Evolutionary conservation across 305 asterid genomes (phyloP).

Genomic region (Striga hermonthica): DNA sequence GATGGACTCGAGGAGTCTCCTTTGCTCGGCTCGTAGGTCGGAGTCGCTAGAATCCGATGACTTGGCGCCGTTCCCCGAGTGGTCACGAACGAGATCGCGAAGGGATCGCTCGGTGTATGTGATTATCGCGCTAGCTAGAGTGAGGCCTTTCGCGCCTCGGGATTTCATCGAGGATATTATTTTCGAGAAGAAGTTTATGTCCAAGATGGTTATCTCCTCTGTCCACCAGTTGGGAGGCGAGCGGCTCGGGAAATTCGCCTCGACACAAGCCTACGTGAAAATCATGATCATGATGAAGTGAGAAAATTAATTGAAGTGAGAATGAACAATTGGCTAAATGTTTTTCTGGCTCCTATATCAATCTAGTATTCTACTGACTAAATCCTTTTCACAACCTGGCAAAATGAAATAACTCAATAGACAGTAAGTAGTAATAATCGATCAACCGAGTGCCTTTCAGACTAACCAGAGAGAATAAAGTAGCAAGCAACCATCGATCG

Average conservation of each 20-base stretch:
- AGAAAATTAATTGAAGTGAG: not conserved
- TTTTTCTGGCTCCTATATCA: no score
- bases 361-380: no score
- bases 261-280: conserved; percentile 66
- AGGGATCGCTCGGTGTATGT: conserved; percentile 75
- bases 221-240: conserved; percentile 99
- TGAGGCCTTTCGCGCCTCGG: conserved; percentile 72
- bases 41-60: conserved; percentile 37
- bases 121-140: conserved; percentile 75
- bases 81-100: conserved; percentile 75
- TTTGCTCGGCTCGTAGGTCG: conserved; percentile 46
- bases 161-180: conserved; percentile 58
- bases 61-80: conserved; percentile 53
- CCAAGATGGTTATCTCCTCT: conserved; percentile 80
- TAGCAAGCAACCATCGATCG: no score
- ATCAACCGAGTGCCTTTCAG: no score
- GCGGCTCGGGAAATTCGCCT: conserved; percentile 91
- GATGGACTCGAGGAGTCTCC: conserved; percentile 65
- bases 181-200: conserved; percentile 56
- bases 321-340: not conserved
- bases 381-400: no score
- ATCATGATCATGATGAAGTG: not conserved
- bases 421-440: no score
- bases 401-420: no score
- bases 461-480: no score